Evolutionary conservation across 257 asterid genomes (phyloP).

Genomic region (Solanum chilense): DNA sequence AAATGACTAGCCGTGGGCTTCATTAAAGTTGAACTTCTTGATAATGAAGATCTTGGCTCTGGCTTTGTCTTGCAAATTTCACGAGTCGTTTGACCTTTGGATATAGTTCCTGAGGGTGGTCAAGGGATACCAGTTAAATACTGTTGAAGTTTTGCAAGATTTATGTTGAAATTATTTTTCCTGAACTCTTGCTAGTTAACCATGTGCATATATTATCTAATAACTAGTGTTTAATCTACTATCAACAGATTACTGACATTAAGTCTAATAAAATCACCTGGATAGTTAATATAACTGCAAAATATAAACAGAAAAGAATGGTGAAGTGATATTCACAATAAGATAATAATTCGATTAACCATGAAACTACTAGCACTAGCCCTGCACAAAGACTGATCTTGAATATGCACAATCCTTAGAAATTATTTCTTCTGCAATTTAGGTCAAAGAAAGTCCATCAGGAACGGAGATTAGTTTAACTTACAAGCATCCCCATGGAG

Average conservation of each 20-base stretch:
- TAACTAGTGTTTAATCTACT: background rate
- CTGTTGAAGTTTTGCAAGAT: background rate
- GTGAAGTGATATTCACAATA: background rate
- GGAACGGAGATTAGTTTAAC: background rate
- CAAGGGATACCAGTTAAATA: background rate
- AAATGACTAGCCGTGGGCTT: constrained; percentile 85
- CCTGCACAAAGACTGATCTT: background rate
- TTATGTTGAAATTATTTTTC: background rate
- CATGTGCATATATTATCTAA: background rate
- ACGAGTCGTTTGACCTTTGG: background rate
- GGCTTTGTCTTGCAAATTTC: constrained; percentile 22
- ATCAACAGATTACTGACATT: background rate
- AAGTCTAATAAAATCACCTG: background rate
- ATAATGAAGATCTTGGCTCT: constrained; percentile 11
- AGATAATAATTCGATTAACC: background rate
- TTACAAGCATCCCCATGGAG: background rate
- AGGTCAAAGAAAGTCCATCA: background rate
- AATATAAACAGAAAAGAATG: background rate
- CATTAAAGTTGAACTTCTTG: constrained; percentile 55
- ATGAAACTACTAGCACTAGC: background rate
- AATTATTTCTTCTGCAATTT: background rate
- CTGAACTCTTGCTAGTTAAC: background rate
- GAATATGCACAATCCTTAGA: background rate
- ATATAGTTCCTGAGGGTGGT: constrained; percentile 14
- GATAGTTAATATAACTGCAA: background rate